Conservation (phyloP, 2,329 filamentous ascomycete genomes). For the Fusarium succisae region DNA sequence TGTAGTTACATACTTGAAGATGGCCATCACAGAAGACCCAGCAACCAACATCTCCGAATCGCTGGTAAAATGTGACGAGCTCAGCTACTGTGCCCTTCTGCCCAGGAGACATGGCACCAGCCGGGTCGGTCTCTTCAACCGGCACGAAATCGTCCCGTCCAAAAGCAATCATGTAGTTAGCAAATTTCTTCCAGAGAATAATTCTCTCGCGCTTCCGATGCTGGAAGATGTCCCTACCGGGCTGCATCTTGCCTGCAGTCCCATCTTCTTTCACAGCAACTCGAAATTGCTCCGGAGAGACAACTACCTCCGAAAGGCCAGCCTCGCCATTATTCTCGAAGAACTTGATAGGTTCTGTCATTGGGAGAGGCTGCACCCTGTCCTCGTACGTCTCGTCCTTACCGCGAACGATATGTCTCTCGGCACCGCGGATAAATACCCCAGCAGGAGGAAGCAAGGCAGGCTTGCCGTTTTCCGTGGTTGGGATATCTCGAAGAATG, state of each 20-base stretch:
- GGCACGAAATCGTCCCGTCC: slow-evolving; percentile 73
- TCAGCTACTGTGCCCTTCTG: slow-evolving; percentile 56
- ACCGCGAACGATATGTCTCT: slow-evolving; percentile 73
- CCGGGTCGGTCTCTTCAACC: slow-evolving; percentile 56
- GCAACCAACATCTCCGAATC: slow-evolving; percentile 81
- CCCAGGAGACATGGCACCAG: slow-evolving; percentile 52
- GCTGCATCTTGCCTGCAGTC: slow-evolving; percentile 67
- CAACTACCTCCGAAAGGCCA: slow-evolving; percentile 70
- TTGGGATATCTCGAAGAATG: slow-evolving; percentile 66
- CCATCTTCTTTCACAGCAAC: slow-evolving; percentile 65
- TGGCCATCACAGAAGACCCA: slow-evolving; percentile 85
- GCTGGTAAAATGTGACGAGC: slow-evolving; percentile 82
- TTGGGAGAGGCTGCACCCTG: slow-evolving; percentile 70
- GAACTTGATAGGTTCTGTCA: slow-evolving; percentile 72
- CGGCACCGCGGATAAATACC: slow-evolving; percentile 75
- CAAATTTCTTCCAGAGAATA: slow-evolving; percentile 77
- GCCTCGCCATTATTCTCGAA: slow-evolving; percentile 75
- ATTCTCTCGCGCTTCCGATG: slow-evolving; percentile 73
- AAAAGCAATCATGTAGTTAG: slow-evolving; percentile 78
- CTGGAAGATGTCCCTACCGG: slow-evolving; percentile 72
- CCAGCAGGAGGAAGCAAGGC: slow-evolving; percentile 73
- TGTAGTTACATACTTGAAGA: slow-evolving; percentile 65
- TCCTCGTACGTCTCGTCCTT: slow-evolving; percentile 65
- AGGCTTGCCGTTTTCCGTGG: slow-evolving; percentile 58
- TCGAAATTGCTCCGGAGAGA: slow-evolving; percentile 70